phyloP scores from a whole-genome alignment of 2,329 filamentous ascomycete species.

The Calonectria naviculata region DNA sequence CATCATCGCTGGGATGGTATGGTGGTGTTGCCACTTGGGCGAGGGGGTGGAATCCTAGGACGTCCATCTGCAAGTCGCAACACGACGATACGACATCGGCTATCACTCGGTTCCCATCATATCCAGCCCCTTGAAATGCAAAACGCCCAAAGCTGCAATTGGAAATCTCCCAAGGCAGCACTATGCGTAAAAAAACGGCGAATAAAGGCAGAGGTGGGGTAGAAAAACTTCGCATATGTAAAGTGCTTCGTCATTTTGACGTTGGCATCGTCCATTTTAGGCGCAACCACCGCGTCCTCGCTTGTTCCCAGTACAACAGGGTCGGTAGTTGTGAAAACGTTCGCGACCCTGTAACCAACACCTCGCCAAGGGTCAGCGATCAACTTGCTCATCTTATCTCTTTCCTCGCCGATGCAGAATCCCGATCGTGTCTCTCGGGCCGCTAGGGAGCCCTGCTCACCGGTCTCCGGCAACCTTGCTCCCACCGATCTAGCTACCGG shows the following conservation, averaged over 20 bases:
- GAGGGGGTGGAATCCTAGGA: conserved; percentile 8
- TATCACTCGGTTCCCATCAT: conserved; percentile 20
- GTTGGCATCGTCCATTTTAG: background rate
- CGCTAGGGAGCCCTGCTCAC: conserved; percentile 2
- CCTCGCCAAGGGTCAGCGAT: background rate
- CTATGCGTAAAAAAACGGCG: background rate
- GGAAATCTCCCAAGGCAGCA: background rate
- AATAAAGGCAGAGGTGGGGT: background rate
- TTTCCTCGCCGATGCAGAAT: background rate
- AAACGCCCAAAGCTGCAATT: conserved; percentile 7
- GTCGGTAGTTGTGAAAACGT: background rate
- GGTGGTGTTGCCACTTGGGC: conserved; percentile 28
- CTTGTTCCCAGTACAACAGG: background rate
- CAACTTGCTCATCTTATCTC: background rate
- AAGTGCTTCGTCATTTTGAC: conserved; percentile 16
- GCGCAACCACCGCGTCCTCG: background rate
- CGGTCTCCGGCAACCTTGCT: conserved; percentile 2
- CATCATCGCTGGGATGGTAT: conserved; percentile 12
- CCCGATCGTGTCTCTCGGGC: conserved; percentile 2
- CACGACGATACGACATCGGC: conserved; percentile 35
- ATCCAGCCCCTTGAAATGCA: conserved; percentile 15
- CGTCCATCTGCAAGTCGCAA: conserved; percentile 18
- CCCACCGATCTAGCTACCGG: conserved; percentile 4
- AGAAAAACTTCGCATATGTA: background rate
- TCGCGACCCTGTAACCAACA: background rate